A percentile compares a stretch with the other conserved stretches of the same genome.
Evolutionary conservation across 345 rosid genomes (phyloP).

Genomic region (Dipteronia sinensis): DNA sequence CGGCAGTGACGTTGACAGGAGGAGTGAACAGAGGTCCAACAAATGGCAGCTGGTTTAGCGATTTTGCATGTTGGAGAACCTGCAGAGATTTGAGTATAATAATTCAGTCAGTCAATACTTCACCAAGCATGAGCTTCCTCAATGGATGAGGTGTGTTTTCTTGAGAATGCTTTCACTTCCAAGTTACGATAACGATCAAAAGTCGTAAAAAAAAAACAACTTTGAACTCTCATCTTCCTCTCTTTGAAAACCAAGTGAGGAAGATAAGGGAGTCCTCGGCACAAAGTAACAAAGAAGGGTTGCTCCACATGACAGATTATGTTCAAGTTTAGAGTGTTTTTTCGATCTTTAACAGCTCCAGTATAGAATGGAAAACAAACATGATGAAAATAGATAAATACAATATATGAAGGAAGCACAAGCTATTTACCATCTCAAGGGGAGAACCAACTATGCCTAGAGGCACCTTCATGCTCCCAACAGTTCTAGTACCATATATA

Average conservation of each 20-base stretch:
- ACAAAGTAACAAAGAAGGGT: neutral
- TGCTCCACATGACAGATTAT: neutral
- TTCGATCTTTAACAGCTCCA: neutral
- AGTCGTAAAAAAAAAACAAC: neutral
- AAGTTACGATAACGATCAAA: neutral
- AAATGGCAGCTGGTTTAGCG: constrained; percentile 55
- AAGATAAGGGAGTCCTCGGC: neutral
- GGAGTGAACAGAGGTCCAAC: constrained; percentile 60
- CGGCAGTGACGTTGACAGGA: constrained; percentile 48
- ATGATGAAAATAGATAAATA: neutral
- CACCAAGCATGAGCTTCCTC: neutral
- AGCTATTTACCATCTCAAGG: constrained; percentile 71
- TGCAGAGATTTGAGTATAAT: constrained; percentile 17
- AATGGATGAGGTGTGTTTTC: neutral
- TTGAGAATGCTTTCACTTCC: neutral
- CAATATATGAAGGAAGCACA: constrained; percentile 2
- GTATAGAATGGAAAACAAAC: neutral
- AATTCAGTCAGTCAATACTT: neutral
- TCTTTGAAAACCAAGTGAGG: neutral
- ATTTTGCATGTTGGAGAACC: constrained; percentile 57
- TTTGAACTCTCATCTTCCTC: no score
- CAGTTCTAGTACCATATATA: constrained; percentile 84
- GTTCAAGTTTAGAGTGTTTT: neutral
- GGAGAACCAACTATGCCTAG: constrained; percentile 87
- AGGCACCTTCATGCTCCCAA: constrained; percentile 80